These are phyloP conservation scores for Globisporangium nodosum DNA, from an alignment of 352 stramenopile species.

Conservation along the genomic window DNA sequence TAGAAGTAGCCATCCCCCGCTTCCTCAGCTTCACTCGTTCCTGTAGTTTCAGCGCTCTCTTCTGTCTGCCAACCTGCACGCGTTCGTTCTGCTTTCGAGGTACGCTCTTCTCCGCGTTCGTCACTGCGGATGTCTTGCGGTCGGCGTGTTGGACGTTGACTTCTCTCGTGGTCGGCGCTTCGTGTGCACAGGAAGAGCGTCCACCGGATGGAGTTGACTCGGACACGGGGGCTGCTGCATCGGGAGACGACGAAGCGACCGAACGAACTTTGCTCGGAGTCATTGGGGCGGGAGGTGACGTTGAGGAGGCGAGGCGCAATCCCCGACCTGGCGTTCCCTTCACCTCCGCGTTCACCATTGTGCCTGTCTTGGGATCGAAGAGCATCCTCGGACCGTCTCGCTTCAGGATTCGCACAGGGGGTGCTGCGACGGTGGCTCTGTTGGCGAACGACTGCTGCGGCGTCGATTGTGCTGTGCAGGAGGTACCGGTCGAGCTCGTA, in stretches of 20 bases:
- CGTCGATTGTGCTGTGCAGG: neutral
- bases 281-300: neutral
- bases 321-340: neutral
- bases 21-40: neutral
- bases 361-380: slow-evolving; percentile 64
- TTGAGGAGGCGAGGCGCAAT: neutral
- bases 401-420: slow-evolving; percentile 49
- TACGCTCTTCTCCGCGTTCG: neutral
- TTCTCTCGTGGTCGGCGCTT: neutral
- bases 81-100: neutral
- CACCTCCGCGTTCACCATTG: slow-evolving; percentile 43
- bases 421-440: neutral
- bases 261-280: neutral
- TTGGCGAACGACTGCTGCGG: neutral
- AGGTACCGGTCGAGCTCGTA: too few relatives aligned
- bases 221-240: too few relatives aligned
- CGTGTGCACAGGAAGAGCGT: too few relatives aligned
- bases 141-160: neutral
- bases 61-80: neutral
- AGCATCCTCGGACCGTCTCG: slow-evolving; percentile 53
- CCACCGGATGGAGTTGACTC: neutral
- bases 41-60: neutral
- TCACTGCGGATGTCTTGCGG: neutral
- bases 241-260: neutral
- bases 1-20: neutral